Evolutionary conservation across 1,139 yeast species (phyloP), one percentile per base, ranked within the genome.

Genomic region (Yamadazyma aaseri): DNA sequence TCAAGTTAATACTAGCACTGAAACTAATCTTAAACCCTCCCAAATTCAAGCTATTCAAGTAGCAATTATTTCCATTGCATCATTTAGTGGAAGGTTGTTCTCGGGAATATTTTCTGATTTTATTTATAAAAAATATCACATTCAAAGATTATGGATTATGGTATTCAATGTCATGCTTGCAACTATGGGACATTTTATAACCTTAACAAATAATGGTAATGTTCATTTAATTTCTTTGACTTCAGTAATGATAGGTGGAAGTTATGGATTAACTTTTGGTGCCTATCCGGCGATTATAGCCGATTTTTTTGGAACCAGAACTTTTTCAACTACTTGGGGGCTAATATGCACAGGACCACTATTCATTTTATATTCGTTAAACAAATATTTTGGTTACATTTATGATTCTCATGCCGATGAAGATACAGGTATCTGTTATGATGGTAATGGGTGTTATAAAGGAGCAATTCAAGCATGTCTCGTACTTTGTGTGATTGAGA

Each of bases 201-300:
- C 59, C 6, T 46, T 63, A 13, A 28, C 38, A n/a, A 60, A 67
- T 35, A 53, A 54, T 6, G 54, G 56, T 36, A 53, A 54, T 28
- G 34, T 58, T 5, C 49, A 47, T 18, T 44, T 61, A 14, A 47
- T 68, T 2, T 50, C 64, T 0, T 27, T 66, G 8, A 47, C 67
- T 0, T 67, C 73, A 1, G 52, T 55, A 0, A 40, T 63, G 5
- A 55, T 62, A 20, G 75, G 76, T 2, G 56, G 56, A 3, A 53
- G 69, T 27, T 70, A 65, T 44, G 76, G 76, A 0, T 51, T 67
- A 22, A 46, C 59, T 3, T 67, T 63, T 45, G 74, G 74, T 1
- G 63, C 67, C 0, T 70, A 68, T 39, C 76, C 76, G 5, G 74
- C 76, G 1, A 58, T 70, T 4, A 63, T 69, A 28, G 74, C 75